These are phyloP conservation scores for Silene coronaria DNA, from an alignment of 179 eudicot genomes.

Conservation along the genomic window DNA sequence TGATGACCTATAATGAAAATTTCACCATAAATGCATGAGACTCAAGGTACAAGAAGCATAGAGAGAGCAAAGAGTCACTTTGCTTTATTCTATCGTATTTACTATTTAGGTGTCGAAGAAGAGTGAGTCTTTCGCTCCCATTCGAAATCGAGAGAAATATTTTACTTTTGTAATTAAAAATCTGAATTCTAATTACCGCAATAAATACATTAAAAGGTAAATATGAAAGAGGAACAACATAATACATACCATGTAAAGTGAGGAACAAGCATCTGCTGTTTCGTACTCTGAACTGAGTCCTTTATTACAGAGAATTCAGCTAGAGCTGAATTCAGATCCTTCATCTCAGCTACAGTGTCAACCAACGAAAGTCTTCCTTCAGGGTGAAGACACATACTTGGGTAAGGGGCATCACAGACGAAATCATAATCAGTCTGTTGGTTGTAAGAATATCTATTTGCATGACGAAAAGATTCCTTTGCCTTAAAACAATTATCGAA, in stretches of 20 bases:
- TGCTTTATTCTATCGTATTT: too few species aligned
- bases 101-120: too few species aligned
- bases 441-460: conserved; percentile 29
- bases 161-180: too few species aligned
- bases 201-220: not conserved
- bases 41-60: too few species aligned
- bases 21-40: not conserved
- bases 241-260: conserved; percentile 42
- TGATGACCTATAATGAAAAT: not conserved
- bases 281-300: conserved; percentile 33
- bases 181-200: too few species aligned
- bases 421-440: conserved; percentile 31
- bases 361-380: conserved; percentile 31
- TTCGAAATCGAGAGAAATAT: too few species aligned
- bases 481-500: conserved; percentile 10
- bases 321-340: conserved; percentile 41
- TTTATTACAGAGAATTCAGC: conserved; percentile 43
- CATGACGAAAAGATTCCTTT: conserved; percentile 36
- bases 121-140: too few species aligned
- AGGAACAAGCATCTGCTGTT: conserved; percentile 55
- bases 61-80: too few species aligned
- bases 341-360: conserved; percentile 37
- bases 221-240: not conserved
- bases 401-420: conserved; percentile 28
- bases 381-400: conserved; percentile 29